Conservation (phyloP, 2,329 filamentous ascomycete genomes). For the Venturia aucupariae region DNA sequence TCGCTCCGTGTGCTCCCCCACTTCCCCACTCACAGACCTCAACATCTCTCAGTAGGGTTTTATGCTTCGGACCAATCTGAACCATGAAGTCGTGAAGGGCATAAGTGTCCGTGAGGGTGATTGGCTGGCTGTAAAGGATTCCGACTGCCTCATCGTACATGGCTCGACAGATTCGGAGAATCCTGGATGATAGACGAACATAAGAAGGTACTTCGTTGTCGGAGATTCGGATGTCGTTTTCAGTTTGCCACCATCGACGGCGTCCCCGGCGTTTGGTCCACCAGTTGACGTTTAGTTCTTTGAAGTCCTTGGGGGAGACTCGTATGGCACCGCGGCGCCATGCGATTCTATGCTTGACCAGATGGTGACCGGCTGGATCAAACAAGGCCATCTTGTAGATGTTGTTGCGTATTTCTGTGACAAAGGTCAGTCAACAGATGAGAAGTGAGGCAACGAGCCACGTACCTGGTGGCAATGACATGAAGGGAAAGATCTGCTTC, state of each 20-base stretch:
- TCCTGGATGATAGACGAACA: not conserved
- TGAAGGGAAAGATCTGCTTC: constrained; percentile 11
- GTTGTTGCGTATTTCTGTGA: not conserved
- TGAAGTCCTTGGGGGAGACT: not conserved
- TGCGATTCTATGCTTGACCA: not conserved
- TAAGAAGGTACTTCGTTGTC: not conserved
- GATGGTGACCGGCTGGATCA: constrained; percentile 9
- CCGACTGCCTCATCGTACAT: constrained; percentile 9
- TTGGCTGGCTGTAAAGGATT: not conserved
- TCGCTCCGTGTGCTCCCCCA: not conserved
- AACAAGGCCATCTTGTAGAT: constrained; percentile 5
- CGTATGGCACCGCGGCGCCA: not conserved
- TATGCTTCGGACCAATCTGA: constrained; percentile 7
- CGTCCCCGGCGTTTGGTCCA: not conserved
- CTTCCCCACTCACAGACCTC: constrained; percentile 8
- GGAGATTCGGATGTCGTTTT: not conserved
- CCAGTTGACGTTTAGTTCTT: not conserved
- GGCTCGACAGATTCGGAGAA: not conserved
- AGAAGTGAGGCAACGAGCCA: not conserved
- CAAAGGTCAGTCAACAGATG: not conserved
- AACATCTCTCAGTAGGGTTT: not conserved
- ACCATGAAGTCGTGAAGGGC: constrained; percentile 6
- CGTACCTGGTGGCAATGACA: constrained; percentile 7
- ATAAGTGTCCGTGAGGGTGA: constrained; percentile 8
- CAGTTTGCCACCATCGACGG: too few relatives aligned